Evolutionary conservation across 768 basidiomycete species (phyloP), one percentile per base, ranked within the genome.

Genomic region (Termitomyces sp.): DNA sequence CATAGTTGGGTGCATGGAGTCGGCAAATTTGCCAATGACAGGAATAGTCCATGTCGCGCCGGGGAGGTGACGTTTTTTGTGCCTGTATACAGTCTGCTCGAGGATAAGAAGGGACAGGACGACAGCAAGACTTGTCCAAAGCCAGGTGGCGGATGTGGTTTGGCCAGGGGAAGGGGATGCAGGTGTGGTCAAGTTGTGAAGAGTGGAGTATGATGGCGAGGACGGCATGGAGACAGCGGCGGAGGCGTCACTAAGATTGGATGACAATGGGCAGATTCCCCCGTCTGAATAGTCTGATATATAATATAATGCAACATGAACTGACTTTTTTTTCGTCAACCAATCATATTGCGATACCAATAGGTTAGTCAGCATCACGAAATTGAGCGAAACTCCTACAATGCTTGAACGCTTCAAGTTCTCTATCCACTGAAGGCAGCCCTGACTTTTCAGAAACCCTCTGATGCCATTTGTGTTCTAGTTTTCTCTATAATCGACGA

Each of bases 21-120:
- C 94, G 5, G 89, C 87, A 68, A 98, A 97, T 74, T 95, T 95
- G 60, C 97, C 97, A 59, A 99, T 98, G 69, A 99, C 69, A n/a
- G 97, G 97, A 65, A 97, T 95, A 12, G 94, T 97, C 95, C 94
- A 98, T 71, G 74, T 80, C 50, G 82, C 86, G 6, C 96, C 96
- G 0, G 96, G 95, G 7, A 98, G 83, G 67, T 90, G 84, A 20
- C 81, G 84, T 70, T 98, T 98, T 78, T 97, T 96, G 70, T 82
- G 83, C 40, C 96, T 81, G 74, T 96, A 99, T 20, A 95, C 84
- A 37, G 83, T 79, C 77, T 97, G 95, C 70, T 99, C 96, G 57
- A 96, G 80, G 50, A 86, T 77, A 54, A 99, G 86, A 46, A 99
- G 84, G 12, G 89, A 79, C 55, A 85, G 73, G 61, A 97, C 65